Conservation (phyloP, 768 basidiomycete genomes). For the Serendipita sp. region DNA sequence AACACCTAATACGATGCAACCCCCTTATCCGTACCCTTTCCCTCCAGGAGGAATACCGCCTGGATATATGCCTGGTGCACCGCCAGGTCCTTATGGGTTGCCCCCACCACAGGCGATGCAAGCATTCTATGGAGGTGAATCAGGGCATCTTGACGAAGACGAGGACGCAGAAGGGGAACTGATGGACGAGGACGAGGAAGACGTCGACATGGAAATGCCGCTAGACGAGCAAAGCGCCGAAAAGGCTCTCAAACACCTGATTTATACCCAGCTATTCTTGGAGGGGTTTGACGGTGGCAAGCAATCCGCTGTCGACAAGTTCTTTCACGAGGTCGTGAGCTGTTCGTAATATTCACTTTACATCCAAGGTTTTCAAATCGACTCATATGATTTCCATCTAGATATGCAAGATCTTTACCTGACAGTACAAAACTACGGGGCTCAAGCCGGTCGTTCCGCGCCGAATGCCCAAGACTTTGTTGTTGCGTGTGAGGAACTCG, state of each 20-base stretch:
- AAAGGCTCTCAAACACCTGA: not conserved
- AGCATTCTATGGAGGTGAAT: not conserved
- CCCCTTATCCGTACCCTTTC: not conserved
- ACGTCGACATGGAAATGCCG: not conserved
- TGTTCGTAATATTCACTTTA: not conserved
- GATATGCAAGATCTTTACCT: not conserved
- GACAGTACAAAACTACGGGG: not conserved
- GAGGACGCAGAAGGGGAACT: not conserved
- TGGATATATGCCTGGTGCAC: not conserved
- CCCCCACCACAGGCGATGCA: not conserved
- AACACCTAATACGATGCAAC: not conserved
- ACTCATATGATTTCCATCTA: not conserved
- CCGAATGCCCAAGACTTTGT: not conserved
- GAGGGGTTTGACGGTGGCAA: not conserved
- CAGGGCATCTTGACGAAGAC: not conserved
- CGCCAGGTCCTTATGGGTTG: not conserved
- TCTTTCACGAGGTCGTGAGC: not conserved
- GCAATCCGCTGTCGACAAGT: not conserved
- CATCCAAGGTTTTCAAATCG: not conserved
- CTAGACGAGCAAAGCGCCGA: not conserved
- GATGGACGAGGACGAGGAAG: not conserved
- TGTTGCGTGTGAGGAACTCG: not conserved
- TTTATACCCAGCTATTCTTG: not conserved
- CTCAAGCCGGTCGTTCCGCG: not conserved
- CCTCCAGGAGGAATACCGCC: not conserved